Base-by-base conservation (phyloP, 83 land plant genomes). In the Diphasiastrum complanatum region DNA sequence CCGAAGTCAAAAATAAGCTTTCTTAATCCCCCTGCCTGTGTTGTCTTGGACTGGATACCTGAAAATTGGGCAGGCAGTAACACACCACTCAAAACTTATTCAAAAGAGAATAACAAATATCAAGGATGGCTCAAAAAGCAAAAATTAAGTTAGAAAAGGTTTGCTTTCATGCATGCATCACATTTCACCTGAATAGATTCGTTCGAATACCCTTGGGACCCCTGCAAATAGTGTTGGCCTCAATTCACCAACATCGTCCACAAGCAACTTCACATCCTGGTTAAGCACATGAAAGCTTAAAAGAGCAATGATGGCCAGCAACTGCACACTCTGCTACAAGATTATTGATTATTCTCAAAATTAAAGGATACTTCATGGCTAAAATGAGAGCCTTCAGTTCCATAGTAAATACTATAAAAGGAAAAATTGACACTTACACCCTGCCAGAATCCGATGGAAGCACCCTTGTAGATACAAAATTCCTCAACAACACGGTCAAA, bases 171-270 rank as follows among this genome's bases (percentile, higher is more conserved):
- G 24, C 45, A 16, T 24, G 25, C 24, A 29, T 16, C 20, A 61
- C 16, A 26, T 33, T 75, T 41, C 59, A 93, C 99, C 96, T 67
- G 75, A 45, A 51, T 83, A 84, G 63, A 93, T 83, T 22, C 99
- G 91, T 41, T 88, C 99, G 65, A 76, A 89, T 41, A 93, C 99
- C 61, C 91, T 71, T 49, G 99, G 99, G 55, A 93, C 99, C 31
- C 86, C 99, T 61, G 75, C 88, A 58, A 93, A 93, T 33, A 93
- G 32, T 40, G 91, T 83, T 38, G 99, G 99, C 63, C 83, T 88
- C 45, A 93, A 65, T 64, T 75, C 85, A 48, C 65, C 79, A 25
- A 88, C 52, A 57, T 93, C 99, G 6, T 93, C 96, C 27, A 85
- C 55, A 40, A 93, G 58, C 64, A 68, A 76, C 50, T 86, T 79